Conservation (phyloP, 2,329 filamentous ascomycete genomes). For the Aureobasidium lini region DNA sequence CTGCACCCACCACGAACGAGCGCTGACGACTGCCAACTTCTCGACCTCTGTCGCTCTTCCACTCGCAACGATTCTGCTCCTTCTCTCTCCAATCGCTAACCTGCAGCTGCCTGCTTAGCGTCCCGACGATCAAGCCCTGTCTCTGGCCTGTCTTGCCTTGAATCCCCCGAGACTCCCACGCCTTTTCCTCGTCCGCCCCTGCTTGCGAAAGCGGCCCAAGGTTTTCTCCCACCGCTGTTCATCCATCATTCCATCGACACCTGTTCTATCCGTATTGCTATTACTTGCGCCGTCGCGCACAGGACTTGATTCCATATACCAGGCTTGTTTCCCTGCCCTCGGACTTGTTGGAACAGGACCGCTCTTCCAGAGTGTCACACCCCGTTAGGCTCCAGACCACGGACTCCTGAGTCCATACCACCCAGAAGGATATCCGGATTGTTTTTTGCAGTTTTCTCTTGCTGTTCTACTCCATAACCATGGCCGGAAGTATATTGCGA, state of each 20-base stretch:
- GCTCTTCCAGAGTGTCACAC: background rate
- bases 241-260: background rate
- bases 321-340: background rate
- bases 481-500: conserved; percentile 30
- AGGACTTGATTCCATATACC: background rate
- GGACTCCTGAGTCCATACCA: background rate
- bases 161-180: conserved; percentile 1
- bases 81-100: conserved; percentile 15
- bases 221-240: background rate
- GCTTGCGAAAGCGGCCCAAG: background rate
- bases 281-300: conserved; percentile 1
- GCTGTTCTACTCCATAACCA: conserved; percentile 14
- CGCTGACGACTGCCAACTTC: background rate
- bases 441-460: background rate
- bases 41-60: background rate
- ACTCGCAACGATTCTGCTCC: background rate
- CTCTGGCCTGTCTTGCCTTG: conserved; percentile 12
- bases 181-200: conserved; percentile 10
- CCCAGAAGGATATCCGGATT: background rate
- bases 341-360: background rate
- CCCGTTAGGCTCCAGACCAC: conserved; percentile 3
- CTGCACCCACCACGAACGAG: background rate
- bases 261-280: background rate
- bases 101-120: conserved; percentile 6
- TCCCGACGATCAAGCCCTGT: background rate